Base-by-base conservation (phyloP, 2,329 filamentous ascomycete genomes). In the Rhynchosporium secalis region DNA sequence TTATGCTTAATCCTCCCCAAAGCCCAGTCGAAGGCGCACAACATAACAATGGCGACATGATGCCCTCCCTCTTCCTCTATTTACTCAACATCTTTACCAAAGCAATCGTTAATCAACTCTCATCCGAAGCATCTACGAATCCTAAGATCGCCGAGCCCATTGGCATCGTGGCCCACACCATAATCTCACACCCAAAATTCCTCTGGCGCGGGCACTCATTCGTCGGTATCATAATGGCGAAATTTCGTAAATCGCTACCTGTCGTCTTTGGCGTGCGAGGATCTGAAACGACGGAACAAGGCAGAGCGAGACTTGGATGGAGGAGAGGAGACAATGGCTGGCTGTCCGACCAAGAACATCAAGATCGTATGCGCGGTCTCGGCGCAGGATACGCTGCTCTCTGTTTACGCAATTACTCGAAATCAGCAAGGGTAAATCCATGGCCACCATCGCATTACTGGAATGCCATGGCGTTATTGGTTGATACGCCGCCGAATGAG, bases 221-320 rank as follows among this genome's bases (percentile, higher is more conserved):
- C 62, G 87, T 92, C 58, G 91, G 96, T 72, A 90, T 98, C 63
- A 80, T 98, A 36, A 88, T 96, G 71, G 88, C 93, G 60, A 97
- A 98, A 75, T 90, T 91, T 71, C 86, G 92, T 63, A 81, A 90
- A 15, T 81, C 85, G 3, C 96, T 92, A 70, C 94, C 95, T 0
- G 87, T 92, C 1, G 79, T 99, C 0, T 98, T 96, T 73, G 94
- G 94, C 20, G 85, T 93, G 67, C 83, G 85, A 48, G 93, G 91
- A 29, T 86, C 80, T 65, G 91, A 96, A 73, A 86, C 82, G 65
- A 96, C 87, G 0, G 82, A 86, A 51, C 79, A 80, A 10, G 92
- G 91, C 0, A 83, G 87, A 12, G 68, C 76, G 20, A 81, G 83
- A n/a, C 76, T 96, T 2, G 92, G 91, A 0, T 96, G 92, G 91